Evolutionary conservation across 495 filamentous ascomycete species (phyloP), one percentile per base, ranked within the genome.

Genomic region (Hypoxylon subgilvum): DNA sequence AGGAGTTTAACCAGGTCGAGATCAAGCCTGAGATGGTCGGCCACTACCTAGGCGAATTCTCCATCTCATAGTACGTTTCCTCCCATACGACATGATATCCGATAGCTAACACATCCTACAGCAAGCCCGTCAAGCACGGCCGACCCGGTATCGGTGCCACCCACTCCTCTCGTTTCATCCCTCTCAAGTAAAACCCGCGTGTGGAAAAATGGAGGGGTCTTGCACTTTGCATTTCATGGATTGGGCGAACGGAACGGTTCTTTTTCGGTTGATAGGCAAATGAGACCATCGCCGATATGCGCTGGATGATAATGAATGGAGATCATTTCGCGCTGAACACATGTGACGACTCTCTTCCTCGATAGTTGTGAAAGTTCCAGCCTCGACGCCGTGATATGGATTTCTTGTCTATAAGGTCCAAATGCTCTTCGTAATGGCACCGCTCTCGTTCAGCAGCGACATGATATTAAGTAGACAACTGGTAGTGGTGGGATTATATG

Each of bases 1-100:
- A 98, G 86, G 95, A 97, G 81, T 98, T 97, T 88, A 98, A 98
- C 85, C 92, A 96, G 84, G 91, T 98, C 67, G 94, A 98, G 78
- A 94, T 98, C 81, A 96, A 96, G 86, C 94, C 94, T 56, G 94
- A 98, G 86, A 98, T 98, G 94, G 94, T 98, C 80, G 94, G 94
- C 73, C 92, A 96, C 84, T 98, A 98, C 85, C 84, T 98, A 55
- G 94, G 83, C 73, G 94, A 98, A 82, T 98, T 98, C 84, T 96
- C 90, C 60, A 98, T 98, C 80, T 91, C 91, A 80, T 98, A 98
- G 92, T 96, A 88, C 70, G 92, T 91, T 36, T n/a, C n/a, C n/a
- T n/a, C n/a, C n/a, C n/a, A n/a, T n/a, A n/a, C n/a, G n/a, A n/a
- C n/a, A n/a, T n/a, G n/a, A n/a, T n/a, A n/a, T n/a, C n/a, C n/a